Evolutionary conservation across 305 asterid genomes (phyloP).

Genomic region (Coffea humblotiana): DNA sequence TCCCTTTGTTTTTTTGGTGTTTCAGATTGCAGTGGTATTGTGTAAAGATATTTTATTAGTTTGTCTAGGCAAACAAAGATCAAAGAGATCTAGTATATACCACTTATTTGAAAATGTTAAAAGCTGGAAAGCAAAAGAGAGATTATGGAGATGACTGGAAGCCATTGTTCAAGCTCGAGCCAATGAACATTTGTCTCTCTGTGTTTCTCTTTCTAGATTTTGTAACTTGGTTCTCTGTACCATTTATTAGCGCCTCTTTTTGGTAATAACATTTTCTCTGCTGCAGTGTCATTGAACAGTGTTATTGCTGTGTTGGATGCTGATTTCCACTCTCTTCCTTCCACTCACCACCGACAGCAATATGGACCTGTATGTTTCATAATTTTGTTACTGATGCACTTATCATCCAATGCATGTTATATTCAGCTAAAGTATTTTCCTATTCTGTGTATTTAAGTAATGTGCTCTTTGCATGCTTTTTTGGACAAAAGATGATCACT

Average conservation of each 20-base stretch:
- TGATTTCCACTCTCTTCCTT: slow-evolving; percentile 96
- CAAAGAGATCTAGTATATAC: neutral
- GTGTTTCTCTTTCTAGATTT: neutral
- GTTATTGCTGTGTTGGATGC: slow-evolving; percentile 96
- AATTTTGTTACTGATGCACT: slow-evolving; percentile 5
- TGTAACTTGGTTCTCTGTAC: neutral
- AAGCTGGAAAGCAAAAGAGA: neutral
- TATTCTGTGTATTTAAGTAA: neutral
- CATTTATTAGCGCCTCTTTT: neutral
- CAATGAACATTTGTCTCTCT: neutral
- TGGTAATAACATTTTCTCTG: slow-evolving; percentile 31
- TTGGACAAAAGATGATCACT: neutral
- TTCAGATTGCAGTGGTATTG: neutral
- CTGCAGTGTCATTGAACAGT: slow-evolving; percentile 85
- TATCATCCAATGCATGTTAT: neutral
- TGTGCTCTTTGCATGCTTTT: neutral
- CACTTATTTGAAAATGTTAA: neutral
- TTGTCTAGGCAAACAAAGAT: neutral
- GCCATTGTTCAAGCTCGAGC: neutral
- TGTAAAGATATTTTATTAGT: neutral
- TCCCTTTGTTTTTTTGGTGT: neutral
- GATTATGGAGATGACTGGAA: neutral
- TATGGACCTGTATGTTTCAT: slow-evolving; percentile 90
- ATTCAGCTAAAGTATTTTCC: neutral
- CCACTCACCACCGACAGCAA: slow-evolving; percentile 95